Evolutionary conservation across 73 alveolate species (phyloP), one percentile per base, ranked within the genome.

Genomic region (Paramecium sexaurelia): DNA sequence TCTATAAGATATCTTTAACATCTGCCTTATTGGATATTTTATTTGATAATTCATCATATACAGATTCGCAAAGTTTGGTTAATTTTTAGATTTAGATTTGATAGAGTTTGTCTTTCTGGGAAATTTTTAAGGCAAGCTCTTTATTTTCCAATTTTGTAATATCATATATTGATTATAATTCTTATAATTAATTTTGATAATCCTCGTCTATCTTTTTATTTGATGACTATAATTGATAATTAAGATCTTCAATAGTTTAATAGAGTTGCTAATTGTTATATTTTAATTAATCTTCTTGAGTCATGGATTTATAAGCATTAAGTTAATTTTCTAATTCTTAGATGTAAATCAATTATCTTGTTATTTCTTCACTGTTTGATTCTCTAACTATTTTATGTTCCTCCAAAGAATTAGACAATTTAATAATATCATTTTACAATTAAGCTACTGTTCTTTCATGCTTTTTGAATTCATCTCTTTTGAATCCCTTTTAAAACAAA

Each of bases 351-450:
- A 35, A 71, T 71, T 35, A 37, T 71, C 56, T 71, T 39, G 55
- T 39, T 5, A 78, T 37, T 78, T 78, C 90, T 43, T 78, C 73
- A 22, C 55, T 20, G 20, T 78, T 78, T 7, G 43, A 32, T 45
- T 41, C 40, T 78, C 90, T 78, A 17, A 78, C 90, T 36, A 78
- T 24, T 78, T 78, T 78, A 78, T 78, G 90, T 22, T 78, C 90
- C 22, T 78, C 90, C 2, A 78, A 41, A 78, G 75, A 40, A 40
- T 37, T 39, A 78, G 75, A 22, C 32, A 78, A 78, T 78, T 78
- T 78, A 29, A 29, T 19, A 24, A 78, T 78, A 22, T 78, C 90
- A 24, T 43, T 45, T 39, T 78, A n/a, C 41, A 78, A 78, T 20
- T 78, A 37, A 0, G 90, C 90, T 10, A 78, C 55, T 3, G 55